phyloP scores from a whole-genome alignment of 176 grass and related monocot genomes.

The Oryza australiensis region DNA sequence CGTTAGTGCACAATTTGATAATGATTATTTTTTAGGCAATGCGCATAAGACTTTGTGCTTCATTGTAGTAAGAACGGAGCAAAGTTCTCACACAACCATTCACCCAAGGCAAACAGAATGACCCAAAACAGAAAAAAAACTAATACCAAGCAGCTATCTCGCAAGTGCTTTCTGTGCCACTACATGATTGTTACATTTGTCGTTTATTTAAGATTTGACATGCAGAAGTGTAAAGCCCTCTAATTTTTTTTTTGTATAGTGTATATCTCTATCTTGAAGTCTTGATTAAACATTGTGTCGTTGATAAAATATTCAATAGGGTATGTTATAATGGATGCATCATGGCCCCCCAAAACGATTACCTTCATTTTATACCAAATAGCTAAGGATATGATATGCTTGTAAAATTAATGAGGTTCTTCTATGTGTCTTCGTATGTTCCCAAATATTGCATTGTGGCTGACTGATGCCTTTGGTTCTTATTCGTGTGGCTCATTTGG shows the following conservation, averaged over 20 bases:
- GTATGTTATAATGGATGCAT: neutral
- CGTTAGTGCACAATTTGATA: neutral
- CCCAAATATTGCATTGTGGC: neutral
- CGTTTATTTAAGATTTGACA: neutral
- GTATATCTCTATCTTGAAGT: neutral
- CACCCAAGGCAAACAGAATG: too few relatives aligned
- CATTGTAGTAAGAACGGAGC: too few relatives aligned
- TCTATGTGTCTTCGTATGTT: neutral
- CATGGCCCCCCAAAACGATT: neutral
- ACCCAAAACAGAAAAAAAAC: too few relatives aligned
- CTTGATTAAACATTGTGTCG: neutral
- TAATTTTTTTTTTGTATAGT: neutral
- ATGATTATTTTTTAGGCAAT: neutral
- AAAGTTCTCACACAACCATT: too few relatives aligned
- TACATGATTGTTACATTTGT: too few relatives aligned
- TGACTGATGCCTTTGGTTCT: constrained; percentile 6
- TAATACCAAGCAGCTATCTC: too few relatives aligned
- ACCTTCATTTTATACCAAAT: constrained; percentile 9
- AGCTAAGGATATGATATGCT: neutral
- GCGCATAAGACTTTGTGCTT: too few relatives aligned
- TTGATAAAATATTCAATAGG: neutral
- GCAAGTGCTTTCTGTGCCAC: too few relatives aligned
- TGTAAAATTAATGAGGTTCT: constrained; percentile 3
- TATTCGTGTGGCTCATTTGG: neutral
- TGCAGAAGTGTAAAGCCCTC: neutral